phyloP scores from a whole-genome alignment of 805 yeast genomes.

The Cyberlindnera euphorbiiphila region DNA sequence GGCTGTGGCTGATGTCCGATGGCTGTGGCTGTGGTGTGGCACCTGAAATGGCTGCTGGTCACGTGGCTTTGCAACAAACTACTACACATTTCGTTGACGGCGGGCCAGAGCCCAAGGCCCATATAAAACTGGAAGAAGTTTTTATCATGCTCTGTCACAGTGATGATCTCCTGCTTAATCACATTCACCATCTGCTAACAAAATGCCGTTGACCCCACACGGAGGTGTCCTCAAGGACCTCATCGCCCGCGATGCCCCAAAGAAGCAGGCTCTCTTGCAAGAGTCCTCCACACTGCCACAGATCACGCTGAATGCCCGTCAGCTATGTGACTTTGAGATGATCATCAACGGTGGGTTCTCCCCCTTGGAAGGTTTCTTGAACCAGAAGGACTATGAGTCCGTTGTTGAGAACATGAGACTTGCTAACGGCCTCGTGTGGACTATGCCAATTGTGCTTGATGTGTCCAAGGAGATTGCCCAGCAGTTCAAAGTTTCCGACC shows the following conservation, averaged over 20 bases:
- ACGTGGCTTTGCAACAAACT: slow-evolving; percentile 10
- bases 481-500: slow-evolving; percentile 47
- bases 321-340: slow-evolving; percentile 88
- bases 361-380: slow-evolving; percentile 65
- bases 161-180: too few relatives aligned
- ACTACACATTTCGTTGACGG: not conserved
- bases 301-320: slow-evolving; percentile 73
- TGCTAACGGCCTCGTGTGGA: slow-evolving; percentile 75
- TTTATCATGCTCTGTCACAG: too few relatives aligned
- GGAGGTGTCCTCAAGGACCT: slow-evolving; percentile 89
- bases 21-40: slow-evolving; percentile 7
- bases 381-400: slow-evolving; percentile 57
- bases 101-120: not conserved
- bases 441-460: slow-evolving; percentile 91
- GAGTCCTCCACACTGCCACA: slow-evolving; percentile 50
- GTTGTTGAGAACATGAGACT: slow-evolving; percentile 70
- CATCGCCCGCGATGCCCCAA: slow-evolving; percentile 71
- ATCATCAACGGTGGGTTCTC: slow-evolving; percentile 93
- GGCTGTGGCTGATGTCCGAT: slow-evolving; percentile 7
- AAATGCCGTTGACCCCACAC: slow-evolving; percentile 73
- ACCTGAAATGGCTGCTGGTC: slow-evolving; percentile 7
- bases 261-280: slow-evolving; percentile 47
- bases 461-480: slow-evolving; percentile 48
- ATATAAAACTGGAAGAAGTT: not conserved
- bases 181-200: not conserved